phyloP scores from a whole-genome alignment of 2,329 filamentous ascomycete species.

The Epichloe gansuensis region DNA sequence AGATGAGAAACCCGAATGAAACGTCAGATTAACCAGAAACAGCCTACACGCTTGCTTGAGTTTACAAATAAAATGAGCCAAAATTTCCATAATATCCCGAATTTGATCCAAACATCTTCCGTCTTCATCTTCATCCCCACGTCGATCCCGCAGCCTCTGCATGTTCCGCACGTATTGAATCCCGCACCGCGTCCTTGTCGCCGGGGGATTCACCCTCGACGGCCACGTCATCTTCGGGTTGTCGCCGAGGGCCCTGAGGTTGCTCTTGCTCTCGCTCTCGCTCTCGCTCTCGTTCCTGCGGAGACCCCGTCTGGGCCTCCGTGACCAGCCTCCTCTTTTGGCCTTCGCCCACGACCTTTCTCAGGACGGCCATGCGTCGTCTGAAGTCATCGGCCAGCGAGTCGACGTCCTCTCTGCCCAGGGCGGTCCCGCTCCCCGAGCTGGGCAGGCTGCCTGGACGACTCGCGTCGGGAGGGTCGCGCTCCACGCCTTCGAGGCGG shows the following conservation, averaged over 20 bases:
- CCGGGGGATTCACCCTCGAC: background rate
- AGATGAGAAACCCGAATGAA: too few relatives aligned
- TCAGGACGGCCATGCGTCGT: slow-evolving; percentile 40
- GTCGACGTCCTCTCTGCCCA: slow-evolving; percentile 34
- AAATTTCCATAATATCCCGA: too few relatives aligned
- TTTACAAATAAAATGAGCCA: too few relatives aligned
- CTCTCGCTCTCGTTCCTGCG: background rate
- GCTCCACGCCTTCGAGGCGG: slow-evolving; percentile 25
- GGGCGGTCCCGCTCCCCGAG: slow-evolving; percentile 19
- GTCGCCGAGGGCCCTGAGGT: background rate
- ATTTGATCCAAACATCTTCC: background rate
- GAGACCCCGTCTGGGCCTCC: background rate
- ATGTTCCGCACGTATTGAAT: background rate
- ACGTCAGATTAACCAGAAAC: background rate
- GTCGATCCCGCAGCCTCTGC: background rate
- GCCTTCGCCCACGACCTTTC: slow-evolving; percentile 39
- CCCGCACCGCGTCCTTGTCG: background rate
- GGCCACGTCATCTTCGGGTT: background rate
- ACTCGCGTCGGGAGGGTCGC: slow-evolving; percentile 18
- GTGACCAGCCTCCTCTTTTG: slow-evolving; percentile 28
- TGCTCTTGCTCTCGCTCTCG: background rate
- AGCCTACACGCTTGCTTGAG: background rate
- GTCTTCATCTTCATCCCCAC: background rate
- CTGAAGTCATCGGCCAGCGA: slow-evolving; percentile 44
- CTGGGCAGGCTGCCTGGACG: slow-evolving; percentile 14